These are phyloP conservation scores for Actinomortierella ambigua DNA, from an alignment of 371 early-diverging fungal genomes.

Conservation along the genomic window DNA sequence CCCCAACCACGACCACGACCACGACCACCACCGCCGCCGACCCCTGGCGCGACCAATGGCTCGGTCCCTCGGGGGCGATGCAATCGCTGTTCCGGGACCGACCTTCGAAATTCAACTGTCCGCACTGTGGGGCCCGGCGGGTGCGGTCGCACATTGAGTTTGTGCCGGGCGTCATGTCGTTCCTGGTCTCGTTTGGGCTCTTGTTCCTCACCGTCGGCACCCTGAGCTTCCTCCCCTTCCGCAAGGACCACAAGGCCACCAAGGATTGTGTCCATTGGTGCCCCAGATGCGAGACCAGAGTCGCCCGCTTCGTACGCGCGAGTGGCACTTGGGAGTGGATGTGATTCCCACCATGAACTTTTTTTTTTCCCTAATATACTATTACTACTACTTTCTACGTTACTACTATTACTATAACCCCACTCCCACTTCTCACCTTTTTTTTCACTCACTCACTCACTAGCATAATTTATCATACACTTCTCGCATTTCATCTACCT, in stretches of 20 bases:
- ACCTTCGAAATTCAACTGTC: conserved; percentile 41
- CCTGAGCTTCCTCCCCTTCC: conserved; percentile 26
- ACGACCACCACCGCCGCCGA: background rate
- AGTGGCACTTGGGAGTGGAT: conserved; percentile 40
- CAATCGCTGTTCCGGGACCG: conserved; percentile 30
- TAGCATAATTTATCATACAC: conserved; percentile 1
- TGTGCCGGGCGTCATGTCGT: conserved; percentile 39
- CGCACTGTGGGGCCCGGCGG: conserved; percentile 34
- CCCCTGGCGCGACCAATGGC: conserved; percentile 41
- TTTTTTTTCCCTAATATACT: background rate
- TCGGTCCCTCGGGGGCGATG: conserved; percentile 37
- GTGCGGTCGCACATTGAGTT: conserved; percentile 31
- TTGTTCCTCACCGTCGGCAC: conserved; percentile 39
- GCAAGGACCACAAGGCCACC: conserved; percentile 36
- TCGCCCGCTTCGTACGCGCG: conserved; percentile 32
- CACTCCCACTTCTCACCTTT: conserved; percentile 1
- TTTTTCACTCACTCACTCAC: conserved; percentile 2
- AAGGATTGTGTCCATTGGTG: conserved; percentile 46
- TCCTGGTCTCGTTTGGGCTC: conserved; percentile 34
- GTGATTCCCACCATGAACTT: conserved; percentile 8
- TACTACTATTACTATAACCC: too few species aligned
- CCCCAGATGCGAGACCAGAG: conserved; percentile 17
- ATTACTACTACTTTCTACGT: background rate
- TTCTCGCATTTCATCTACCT: background rate
- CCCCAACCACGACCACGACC: too few species aligned